A percentile compares a stretch with the other conserved stretches of the same genome.
Evolutionary conservation across 495 filamentous ascomycete genomes (phyloP).

Genomic region (Usnea hakonensis): DNA sequence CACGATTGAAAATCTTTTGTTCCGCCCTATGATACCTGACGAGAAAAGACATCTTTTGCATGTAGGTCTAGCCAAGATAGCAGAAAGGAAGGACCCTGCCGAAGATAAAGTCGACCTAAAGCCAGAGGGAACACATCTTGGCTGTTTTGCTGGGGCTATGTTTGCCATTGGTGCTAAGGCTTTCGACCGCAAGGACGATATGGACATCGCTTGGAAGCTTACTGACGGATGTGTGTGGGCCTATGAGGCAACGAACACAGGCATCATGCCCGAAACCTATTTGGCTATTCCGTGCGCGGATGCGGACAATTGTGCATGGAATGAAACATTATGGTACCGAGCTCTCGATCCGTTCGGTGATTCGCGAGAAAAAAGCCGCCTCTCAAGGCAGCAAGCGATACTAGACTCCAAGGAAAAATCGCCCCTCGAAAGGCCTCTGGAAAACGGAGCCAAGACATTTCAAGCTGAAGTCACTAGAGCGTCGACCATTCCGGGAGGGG

Average conservation of each 20-base stretch:
- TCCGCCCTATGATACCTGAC: conserved; percentile 72
- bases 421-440: conserved; percentile 16
- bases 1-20: conserved; percentile 70
- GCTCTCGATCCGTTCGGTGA: conserved; percentile 46
- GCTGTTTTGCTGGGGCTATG: conserved; percentile 93
- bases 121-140: conserved; percentile 64
- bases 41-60: conserved; percentile 67
- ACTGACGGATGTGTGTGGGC: conserved; percentile 94
- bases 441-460: neutral
- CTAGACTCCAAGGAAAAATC: conserved; percentile 30
- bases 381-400: conserved; percentile 17
- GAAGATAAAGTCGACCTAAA: conserved; percentile 12
- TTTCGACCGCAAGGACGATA: conserved; percentile 69
- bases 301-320: conserved; percentile 61
- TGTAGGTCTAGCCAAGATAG: conserved; percentile 47
- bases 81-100: conserved; percentile 6
- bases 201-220: conserved; percentile 73
- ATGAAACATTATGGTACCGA: conserved; percentile 57
- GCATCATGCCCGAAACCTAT: conserved; percentile 86
- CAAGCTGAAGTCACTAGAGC: conserved; percentile 1
- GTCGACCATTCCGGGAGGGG: neutral
- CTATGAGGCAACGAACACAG: conserved; percentile 70
- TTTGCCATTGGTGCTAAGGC: conserved; percentile 80
- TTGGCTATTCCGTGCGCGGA: conserved; percentile 59
- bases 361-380: conserved; percentile 32